Evolutionary conservation across 768 basidiomycete species (phyloP), one percentile per base, ranked within the genome.

Genomic region (Tulasnella calospora): DNA sequence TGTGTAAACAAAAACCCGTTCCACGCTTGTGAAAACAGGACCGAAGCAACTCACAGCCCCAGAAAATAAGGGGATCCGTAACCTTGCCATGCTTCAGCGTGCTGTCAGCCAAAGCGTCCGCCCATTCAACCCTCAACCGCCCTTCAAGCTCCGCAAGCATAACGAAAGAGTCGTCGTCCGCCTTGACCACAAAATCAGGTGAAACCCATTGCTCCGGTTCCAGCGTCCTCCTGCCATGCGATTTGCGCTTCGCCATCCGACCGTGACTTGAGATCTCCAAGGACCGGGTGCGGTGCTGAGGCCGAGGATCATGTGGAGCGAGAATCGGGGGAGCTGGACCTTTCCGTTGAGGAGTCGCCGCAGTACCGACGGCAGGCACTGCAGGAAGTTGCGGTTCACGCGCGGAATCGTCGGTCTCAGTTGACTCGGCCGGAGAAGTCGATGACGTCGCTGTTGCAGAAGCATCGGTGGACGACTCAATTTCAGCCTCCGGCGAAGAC

Each of bases 91-190:
- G 41, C 33, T 47, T 36, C 40, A n/a, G n/a, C 79, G 36, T 36
- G 41, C 38, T 47, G 51, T 80, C 79, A 17, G 19, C 40, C 27
- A 80, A n/a, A 27, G 79, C 79, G 17, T 73, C 44, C 35, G 44
- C 38, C 79, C 79, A 80, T 35, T 80, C 79, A 19, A 86, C 83
- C 41, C 87, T 79, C 44, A 87, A 76, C 46, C 86, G 82, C 74
- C 84, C 82, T 74, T 87, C 87, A 30, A 87, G 82, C 80, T 87
- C 87, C 35, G 83, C 83, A 30, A 87, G 81, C 78, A 86, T 85
- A 80, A 87, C 83, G 80, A 87, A 86, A 35, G 84, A 81, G 80
- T 87, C 87, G 76, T 87, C 86, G 81, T 87, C 87, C n/a, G 86
- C 86, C 81, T 87, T 87, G 81, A 86, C 84, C 69, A 87, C 84